A percentile compares a stretch with the other conserved stretches of the same genome.
phyloP scores from a whole-genome alignment of 148 eudicot species.

The Camellia japonica region DNA sequence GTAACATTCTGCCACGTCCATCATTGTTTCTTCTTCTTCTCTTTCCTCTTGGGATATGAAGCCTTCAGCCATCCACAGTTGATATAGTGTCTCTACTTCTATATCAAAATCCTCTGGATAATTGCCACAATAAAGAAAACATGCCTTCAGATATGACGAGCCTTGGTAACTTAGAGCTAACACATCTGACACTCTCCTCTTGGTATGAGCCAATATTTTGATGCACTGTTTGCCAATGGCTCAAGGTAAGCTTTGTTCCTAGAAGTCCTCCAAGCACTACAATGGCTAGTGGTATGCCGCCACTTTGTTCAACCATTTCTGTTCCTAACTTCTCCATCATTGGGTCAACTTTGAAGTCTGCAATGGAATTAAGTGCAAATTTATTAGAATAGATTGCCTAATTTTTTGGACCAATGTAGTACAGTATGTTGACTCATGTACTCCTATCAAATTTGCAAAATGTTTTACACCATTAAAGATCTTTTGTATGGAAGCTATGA shows the following conservation, averaged over 20 bases:
- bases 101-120: conserved; percentile 29
- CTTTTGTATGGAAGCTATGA: no score
- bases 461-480: no score
- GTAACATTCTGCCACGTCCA: conserved; percentile 26
- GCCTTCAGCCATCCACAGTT: conserved; percentile 40
- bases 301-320: conserved; percentile 33
- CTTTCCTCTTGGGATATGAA: neutral
- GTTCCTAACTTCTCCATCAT: conserved; percentile 35
- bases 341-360: neutral
- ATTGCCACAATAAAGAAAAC: conserved; percentile 34
- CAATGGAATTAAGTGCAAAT: no score
- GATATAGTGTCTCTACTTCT: conserved; percentile 19
- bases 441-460: no score
- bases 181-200: neutral
- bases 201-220: conserved; percentile 16
- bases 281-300: conserved; percentile 47
- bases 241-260: neutral
- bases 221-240: neutral
- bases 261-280: conserved; percentile 45
- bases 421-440: no score
- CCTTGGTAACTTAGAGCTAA: conserved; percentile 24
- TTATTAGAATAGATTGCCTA: no score
- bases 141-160: conserved; percentile 29
- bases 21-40: neutral
- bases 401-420: no score